These are phyloP conservation scores for Ilyonectria sp. DNA, from an alignment of 2,329 filamentous ascomycete genomes.

Conservation along the genomic window DNA sequence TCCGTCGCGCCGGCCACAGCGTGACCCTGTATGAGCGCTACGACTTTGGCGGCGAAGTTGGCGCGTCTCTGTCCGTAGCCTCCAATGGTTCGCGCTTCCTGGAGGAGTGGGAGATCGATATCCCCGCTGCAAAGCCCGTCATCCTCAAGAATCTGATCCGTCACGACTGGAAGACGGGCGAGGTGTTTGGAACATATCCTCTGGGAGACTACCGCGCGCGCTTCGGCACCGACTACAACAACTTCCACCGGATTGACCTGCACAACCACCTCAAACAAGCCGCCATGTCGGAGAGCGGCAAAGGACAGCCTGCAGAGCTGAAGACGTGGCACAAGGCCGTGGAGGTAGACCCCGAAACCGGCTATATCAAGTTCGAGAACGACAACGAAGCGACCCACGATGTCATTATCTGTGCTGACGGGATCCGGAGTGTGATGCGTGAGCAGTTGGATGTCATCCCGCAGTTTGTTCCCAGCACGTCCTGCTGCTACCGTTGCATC, in stretches of 20 bases:
- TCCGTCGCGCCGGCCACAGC: constrained; percentile 57
- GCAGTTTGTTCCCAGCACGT: constrained; percentile 66
- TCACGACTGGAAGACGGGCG: constrained; percentile 74
- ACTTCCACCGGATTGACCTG: constrained; percentile 77
- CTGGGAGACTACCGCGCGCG: constrained; percentile 72
- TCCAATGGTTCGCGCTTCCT: constrained; percentile 77
- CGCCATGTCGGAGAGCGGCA: constrained; percentile 64
- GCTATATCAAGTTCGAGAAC: constrained; percentile 66
- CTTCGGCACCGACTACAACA: constrained; percentile 74
- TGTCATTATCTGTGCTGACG: constrained; percentile 72
- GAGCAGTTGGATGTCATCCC: constrained; percentile 69
- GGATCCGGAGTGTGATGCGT: constrained; percentile 73
- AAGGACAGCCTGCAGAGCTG: constrained; percentile 65
- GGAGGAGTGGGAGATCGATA: constrained; percentile 73
- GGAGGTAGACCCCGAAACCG: constrained; percentile 64
- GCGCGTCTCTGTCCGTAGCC: constrained; percentile 74
- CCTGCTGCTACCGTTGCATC: constrained; percentile 73
- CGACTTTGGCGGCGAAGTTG: constrained; percentile 76
- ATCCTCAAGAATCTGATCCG: constrained; percentile 73
- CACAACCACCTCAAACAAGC: constrained; percentile 73
- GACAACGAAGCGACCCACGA: constrained; percentile 65
- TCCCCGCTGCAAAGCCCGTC: constrained; percentile 72
- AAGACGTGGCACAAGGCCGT: constrained; percentile 67
- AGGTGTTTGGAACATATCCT: constrained; percentile 71
- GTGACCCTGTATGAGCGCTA: constrained; percentile 73